phyloP scores from a whole-genome alignment of 208 protist species.

The Trypanosoma theileri region DNA sequence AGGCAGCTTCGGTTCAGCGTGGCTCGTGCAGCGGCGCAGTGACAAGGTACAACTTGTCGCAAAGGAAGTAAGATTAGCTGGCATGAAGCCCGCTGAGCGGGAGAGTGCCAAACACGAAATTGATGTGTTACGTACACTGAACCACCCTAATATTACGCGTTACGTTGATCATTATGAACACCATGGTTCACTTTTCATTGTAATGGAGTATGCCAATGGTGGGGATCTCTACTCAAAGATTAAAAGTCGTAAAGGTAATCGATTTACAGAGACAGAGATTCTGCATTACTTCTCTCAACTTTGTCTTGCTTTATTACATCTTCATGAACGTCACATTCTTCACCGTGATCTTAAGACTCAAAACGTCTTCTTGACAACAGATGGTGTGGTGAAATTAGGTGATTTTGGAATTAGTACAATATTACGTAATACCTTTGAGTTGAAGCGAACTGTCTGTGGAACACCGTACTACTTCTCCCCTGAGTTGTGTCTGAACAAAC shows the following conservation, averaged over 20 bases:
- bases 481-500: slow-evolving; percentile 92
- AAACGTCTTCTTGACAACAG: slow-evolving; percentile 88
- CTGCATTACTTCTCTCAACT: slow-evolving; percentile 88
- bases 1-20: slow-evolving; percentile 90
- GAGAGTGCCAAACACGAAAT: slow-evolving; percentile 90
- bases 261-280: slow-evolving; percentile 78
- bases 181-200: slow-evolving; percentile 82
- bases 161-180: slow-evolving; percentile 90
- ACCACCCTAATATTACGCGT: slow-evolving; percentile 91
- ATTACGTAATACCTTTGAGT: slow-evolving; percentile 86
- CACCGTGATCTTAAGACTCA: slow-evolving; percentile 92
- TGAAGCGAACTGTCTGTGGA: slow-evolving; percentile 92
- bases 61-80: slow-evolving; percentile 82
- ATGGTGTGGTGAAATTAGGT: slow-evolving; percentile 87
- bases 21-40: slow-evolving; percentile 83
- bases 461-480: slow-evolving; percentile 96
- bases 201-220: slow-evolving; percentile 93
- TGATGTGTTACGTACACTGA: slow-evolving; percentile 76
- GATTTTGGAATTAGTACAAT: slow-evolving; percentile 93
- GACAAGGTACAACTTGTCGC: slow-evolving; percentile 86
- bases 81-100: slow-evolving; percentile 76
- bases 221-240: slow-evolving; percentile 88
- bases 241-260: slow-evolving; percentile 61
- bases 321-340: slow-evolving; percentile 87
- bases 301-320: slow-evolving; percentile 74